These are phyloP conservation scores for Leucaena leucocephala DNA, from an alignment of 306 rosid species.

Conservation along the genomic window DNA sequence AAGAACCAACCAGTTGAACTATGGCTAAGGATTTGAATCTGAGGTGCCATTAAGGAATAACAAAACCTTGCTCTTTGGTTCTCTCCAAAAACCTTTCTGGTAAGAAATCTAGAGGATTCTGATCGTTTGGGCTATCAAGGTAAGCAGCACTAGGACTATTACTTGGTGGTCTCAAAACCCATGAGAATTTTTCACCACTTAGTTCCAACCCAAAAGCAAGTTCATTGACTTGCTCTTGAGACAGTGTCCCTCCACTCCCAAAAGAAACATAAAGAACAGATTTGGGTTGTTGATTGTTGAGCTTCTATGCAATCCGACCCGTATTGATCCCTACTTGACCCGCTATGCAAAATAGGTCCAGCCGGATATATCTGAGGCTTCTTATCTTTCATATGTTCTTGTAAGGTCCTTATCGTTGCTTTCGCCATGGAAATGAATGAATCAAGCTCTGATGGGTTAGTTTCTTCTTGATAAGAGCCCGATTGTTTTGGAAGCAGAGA, in stretches of 20 bases:
- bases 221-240: slow-evolving; percentile 1
- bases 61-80: slow-evolving; percentile 37
- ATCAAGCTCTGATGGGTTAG: too few relatives aligned
- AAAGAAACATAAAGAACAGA: slow-evolving; percentile 5
- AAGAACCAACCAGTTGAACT: slow-evolving; percentile 36
- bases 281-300: too few relatives aligned
- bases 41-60: slow-evolving; percentile 46
- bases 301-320: neutral
- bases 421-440: slow-evolving; percentile 28
- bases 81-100: slow-evolving; percentile 33
- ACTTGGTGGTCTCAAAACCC: slow-evolving; percentile 22
- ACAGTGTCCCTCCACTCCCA: slow-evolving; percentile 22
- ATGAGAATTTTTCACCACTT: slow-evolving; percentile 22
- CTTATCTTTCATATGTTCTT: neutral
- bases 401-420: neutral
- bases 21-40: slow-evolving; percentile 33
- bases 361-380: slow-evolving; percentile 35
- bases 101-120: slow-evolving; percentile 24
- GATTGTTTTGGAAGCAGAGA: too few relatives aligned
- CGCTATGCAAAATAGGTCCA: slow-evolving; percentile 40
- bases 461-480: too few relatives aligned
- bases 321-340: neutral
- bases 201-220: slow-evolving; percentile 28
- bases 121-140: neutral
- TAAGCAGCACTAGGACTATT: slow-evolving; percentile 26